Conservation (phyloP, 2,329 filamentous ascomycete species). For the Fusarium decemcellulare region DNA sequence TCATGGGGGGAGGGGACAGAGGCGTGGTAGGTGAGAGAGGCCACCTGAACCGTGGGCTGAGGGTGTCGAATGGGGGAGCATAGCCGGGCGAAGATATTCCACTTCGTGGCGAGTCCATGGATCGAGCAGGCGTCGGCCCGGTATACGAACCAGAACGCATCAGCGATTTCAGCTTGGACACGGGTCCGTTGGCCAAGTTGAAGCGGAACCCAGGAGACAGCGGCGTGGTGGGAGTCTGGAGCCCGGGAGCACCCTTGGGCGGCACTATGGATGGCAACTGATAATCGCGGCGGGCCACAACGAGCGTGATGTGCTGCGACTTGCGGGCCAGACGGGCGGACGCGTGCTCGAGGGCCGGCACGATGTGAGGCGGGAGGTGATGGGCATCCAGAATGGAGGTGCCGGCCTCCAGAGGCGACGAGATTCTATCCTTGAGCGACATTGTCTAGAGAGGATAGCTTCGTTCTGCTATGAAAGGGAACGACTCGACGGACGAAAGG, state of each 20-base stretch:
- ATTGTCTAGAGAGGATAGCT: conserved; percentile 47
- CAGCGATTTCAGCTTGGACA: conserved; percentile 51
- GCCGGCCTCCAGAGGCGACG: conserved; percentile 74
- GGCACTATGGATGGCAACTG: conserved; percentile 61
- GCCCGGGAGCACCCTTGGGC: conserved; percentile 35
- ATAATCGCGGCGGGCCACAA: conserved; percentile 70
- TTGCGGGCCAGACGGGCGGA: conserved; percentile 70
- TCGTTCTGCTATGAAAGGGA: conserved; percentile 26
- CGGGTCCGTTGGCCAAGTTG: conserved; percentile 49
- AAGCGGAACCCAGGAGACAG: conserved; percentile 52
- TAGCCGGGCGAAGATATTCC: conserved; percentile 52
- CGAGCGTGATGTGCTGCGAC: conserved; percentile 68
- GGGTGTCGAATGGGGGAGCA: conserved; percentile 48
- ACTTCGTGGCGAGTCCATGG: conserved; percentile 38
- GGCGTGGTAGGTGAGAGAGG: conserved; percentile 57
- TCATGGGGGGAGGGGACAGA: conserved; percentile 60
- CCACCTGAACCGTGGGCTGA: conserved; percentile 47
- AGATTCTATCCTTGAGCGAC: conserved; percentile 70
- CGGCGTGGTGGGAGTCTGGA: conserved; percentile 46
- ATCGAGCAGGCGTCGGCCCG: conserved; percentile 41
- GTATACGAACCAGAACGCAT: conserved; percentile 46
- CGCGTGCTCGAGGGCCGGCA: conserved; percentile 70
- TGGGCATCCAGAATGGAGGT: conserved; percentile 70
- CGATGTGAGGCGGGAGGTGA: conserved; percentile 69
- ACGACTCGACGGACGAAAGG: conserved; percentile 9